Percentiles rank a stretch among this genome's conserved stretches.
phyloP scores from a whole-genome alignment of 257 asterid species.

The Solanum microdontum region DNA sequence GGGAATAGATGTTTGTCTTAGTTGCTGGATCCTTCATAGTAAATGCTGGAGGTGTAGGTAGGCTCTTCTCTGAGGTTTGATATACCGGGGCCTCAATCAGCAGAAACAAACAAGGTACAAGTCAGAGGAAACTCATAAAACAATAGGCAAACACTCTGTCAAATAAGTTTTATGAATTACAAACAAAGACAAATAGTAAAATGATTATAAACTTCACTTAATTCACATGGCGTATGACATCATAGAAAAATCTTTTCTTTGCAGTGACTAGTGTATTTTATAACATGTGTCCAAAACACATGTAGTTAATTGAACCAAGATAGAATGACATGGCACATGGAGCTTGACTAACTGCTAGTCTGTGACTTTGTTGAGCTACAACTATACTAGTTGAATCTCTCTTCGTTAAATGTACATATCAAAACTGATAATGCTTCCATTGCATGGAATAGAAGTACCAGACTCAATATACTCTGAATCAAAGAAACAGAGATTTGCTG shows the following conservation, averaged over 20 bases:
- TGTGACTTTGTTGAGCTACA: background rate
- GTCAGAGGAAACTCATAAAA: background rate
- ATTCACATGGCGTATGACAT: background rate
- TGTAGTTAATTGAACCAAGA: background rate
- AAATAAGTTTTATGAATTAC: background rate
- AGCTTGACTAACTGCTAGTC: background rate
- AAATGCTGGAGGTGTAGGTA: conserved; percentile 87
- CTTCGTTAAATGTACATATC: background rate
- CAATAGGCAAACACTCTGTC: background rate
- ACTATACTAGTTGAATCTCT: background rate
- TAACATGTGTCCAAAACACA: background rate
- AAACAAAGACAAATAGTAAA: background rate
- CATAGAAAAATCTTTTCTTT: background rate
- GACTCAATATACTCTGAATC: background rate
- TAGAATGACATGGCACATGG: background rate
- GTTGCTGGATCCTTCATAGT: conserved; percentile 37
- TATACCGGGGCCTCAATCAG: conserved; percentile 42
- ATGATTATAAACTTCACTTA: background rate
- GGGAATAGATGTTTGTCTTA: conserved; percentile 38
- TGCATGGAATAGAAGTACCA: background rate
- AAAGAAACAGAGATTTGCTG: background rate
- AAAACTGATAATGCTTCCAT: background rate
- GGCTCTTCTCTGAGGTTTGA: conserved; percentile 57
- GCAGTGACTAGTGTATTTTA: background rate
- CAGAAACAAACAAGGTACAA: conserved; percentile 1